Percentiles rank a stretch among this genome's conserved stretches.
phyloP scores from a whole-genome alignment of 805 yeast species.

The Saturnispora saitoi region DNA sequence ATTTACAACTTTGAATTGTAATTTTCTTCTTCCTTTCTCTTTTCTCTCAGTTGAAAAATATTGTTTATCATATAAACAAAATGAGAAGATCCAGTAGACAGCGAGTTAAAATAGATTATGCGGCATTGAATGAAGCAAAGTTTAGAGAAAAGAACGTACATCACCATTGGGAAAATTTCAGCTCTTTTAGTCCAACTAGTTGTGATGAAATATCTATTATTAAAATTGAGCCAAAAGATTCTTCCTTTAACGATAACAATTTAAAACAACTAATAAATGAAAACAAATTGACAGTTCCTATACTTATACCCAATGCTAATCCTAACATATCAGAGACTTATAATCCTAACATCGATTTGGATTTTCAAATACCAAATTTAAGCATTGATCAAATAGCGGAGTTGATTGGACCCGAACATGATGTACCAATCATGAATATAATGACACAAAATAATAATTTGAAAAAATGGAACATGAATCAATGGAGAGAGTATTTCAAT shows the following conservation, averaged over 20 bases:
- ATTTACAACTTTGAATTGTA: not conserved
- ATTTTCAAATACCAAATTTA: conserved; percentile 40
- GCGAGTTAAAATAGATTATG: conserved; percentile 48
- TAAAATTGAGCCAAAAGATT: conserved; percentile 24
- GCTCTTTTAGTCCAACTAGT: conserved; percentile 17
- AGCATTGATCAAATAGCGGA: conserved; percentile 49
- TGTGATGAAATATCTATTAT: conserved; percentile 19
- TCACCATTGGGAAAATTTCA: conserved; percentile 38
- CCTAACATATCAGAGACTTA: conserved; percentile 12
- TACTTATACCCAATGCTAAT: conserved; percentile 25
- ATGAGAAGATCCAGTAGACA: conserved; percentile 4
- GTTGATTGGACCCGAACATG: conserved; percentile 51
- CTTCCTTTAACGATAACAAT: conserved; percentile 20
- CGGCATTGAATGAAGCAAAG: conserved; percentile 72
- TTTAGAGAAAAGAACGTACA: conserved; percentile 46
- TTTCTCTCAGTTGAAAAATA: not conserved
- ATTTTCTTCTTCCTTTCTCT: not conserved
- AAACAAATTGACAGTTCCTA: conserved; percentile 27
- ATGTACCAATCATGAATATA: conserved; percentile 84
- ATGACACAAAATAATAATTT: conserved; percentile 57
- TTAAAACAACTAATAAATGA: conserved; percentile 19
- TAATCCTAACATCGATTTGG: conserved; percentile 9
- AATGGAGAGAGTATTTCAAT: conserved; percentile 68
- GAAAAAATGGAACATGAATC: conserved; percentile 59
- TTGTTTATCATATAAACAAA: too few relatives aligned